A percentile compares a stretch with the other conserved stretches of the same genome.
Conservation (phyloP, 495 filamentous ascomycete species). For the Neurospora sp. region DNA sequence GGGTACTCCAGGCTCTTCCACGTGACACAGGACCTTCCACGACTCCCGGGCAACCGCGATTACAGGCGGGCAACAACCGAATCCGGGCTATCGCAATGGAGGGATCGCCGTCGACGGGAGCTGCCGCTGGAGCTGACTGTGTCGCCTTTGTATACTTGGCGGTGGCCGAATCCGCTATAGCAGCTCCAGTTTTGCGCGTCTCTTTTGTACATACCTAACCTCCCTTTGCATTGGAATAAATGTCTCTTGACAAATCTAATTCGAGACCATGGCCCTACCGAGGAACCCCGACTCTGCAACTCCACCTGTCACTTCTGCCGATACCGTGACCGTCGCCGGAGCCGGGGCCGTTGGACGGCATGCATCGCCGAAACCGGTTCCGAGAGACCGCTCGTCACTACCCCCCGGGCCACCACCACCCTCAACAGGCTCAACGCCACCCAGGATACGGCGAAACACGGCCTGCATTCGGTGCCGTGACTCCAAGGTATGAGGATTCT, state of each 20-base stretch:
- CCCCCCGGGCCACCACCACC: background rate
- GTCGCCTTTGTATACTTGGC: background rate
- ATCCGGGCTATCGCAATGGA: background rate
- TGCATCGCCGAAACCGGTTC: background rate
- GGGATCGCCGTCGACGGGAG: background rate
- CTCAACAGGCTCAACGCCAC: background rate
- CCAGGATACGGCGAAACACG: slow-evolving; percentile 31
- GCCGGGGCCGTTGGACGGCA: background rate
- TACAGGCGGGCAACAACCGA: background rate
- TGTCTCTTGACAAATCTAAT: background rate
- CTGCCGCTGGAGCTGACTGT: background rate
- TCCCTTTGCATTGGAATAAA: background rate
- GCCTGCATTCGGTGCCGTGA: slow-evolving; percentile 34
- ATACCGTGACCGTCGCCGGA: background rate
- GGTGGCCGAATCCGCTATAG: background rate
- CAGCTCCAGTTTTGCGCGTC: background rate
- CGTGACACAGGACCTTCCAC: background rate
- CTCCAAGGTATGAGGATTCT: slow-evolving; percentile 23
- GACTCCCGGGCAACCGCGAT: background rate
- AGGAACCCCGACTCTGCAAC: background rate
- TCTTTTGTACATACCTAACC: background rate
- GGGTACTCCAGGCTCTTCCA: background rate
- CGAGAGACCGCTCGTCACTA: background rate
- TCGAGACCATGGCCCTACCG: background rate
- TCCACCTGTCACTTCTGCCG: background rate